phyloP scores from a whole-genome alignment of 768 basidiomycete species.

The Clitopilus passeckerianus region DNA sequence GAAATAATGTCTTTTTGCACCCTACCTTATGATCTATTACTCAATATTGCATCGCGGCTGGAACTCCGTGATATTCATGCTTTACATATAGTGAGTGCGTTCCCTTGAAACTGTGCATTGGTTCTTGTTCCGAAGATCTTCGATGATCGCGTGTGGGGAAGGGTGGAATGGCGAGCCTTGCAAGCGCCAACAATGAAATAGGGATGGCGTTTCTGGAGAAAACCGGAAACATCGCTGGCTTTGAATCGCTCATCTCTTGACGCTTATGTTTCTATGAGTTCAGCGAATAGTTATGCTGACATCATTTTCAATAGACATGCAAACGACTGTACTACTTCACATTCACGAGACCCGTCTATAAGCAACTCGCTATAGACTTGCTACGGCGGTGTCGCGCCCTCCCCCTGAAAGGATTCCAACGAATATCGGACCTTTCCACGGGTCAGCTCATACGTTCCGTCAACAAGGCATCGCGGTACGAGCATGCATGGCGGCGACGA shows the following conservation, averaged over 20 bases:
- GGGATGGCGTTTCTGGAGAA: not conserved
- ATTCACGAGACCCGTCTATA: constrained; percentile 63
- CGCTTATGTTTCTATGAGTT: not conserved
- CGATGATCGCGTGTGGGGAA: not conserved
- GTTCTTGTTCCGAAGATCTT: not conserved
- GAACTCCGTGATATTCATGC: constrained; percentile 56
- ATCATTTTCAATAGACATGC: constrained; percentile 42
- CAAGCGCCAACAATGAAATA: not conserved
- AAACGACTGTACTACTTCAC: constrained; percentile 56
- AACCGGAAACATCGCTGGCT: not conserved
- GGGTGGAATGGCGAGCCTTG: not conserved
- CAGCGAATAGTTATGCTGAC: constrained; percentile 1
- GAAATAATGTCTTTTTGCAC: constrained; percentile 12
- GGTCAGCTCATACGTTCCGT: constrained; percentile 58
- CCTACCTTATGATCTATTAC: constrained; percentile 68
- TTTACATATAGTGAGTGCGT: constrained; percentile 52
- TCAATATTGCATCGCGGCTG: constrained; percentile 62
- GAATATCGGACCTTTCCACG: constrained; percentile 60
- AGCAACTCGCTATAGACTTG: constrained; percentile 56
- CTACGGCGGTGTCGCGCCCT: constrained; percentile 64
- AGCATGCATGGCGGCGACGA: constrained; percentile 56
- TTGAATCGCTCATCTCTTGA: not conserved
- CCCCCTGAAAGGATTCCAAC: constrained; percentile 66
- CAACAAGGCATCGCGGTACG: constrained; percentile 56
- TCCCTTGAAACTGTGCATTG: not conserved